These are phyloP conservation scores for Trichoderma asperelloides DNA, from an alignment of 495 filamentous ascomycete species.

Conservation along the genomic window DNA sequence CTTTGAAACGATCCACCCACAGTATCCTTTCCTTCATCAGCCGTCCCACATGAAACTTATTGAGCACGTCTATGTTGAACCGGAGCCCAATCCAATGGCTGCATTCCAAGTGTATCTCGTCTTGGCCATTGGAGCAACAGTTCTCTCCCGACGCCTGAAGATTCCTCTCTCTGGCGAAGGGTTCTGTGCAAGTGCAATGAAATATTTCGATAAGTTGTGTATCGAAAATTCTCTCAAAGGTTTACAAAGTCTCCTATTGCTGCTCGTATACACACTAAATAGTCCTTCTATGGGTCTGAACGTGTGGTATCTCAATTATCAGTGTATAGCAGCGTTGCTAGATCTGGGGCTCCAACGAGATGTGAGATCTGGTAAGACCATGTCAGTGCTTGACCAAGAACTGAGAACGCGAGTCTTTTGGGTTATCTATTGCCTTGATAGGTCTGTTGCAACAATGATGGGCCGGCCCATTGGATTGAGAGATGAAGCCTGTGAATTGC, in stretches of 20 bases:
- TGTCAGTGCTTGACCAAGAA: conserved; percentile 36
- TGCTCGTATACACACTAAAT: conserved; percentile 40
- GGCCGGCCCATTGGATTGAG: conserved; percentile 40
- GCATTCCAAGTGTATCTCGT: not conserved
- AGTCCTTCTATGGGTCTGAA: conserved; percentile 37
- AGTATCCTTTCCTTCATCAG: not conserved
- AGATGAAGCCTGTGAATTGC: conserved; percentile 40
- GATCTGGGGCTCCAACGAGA: conserved; percentile 40
- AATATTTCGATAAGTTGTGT: not conserved
- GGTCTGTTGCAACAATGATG: conserved; percentile 40
- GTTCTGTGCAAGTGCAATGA: not conserved
- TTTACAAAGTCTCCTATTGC: conserved; percentile 14
- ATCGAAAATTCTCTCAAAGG: not conserved
- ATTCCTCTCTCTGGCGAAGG: not conserved
- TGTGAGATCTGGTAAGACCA: conserved; percentile 23
- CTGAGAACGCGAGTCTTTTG: conserved; percentile 42
- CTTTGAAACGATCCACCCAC: not conserved
- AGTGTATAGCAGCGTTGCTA: conserved; percentile 36
- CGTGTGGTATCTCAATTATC: conserved; percentile 42
- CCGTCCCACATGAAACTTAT: not conserved
- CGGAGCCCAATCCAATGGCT: not conserved
- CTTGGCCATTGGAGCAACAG: not conserved
- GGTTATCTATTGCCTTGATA: conserved; percentile 38
- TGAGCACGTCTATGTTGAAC: not conserved
- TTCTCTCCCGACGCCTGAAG: not conserved